Conservation (phyloP, 2,329 filamentous ascomycete species). For the Rutstroemia sp. region DNA sequence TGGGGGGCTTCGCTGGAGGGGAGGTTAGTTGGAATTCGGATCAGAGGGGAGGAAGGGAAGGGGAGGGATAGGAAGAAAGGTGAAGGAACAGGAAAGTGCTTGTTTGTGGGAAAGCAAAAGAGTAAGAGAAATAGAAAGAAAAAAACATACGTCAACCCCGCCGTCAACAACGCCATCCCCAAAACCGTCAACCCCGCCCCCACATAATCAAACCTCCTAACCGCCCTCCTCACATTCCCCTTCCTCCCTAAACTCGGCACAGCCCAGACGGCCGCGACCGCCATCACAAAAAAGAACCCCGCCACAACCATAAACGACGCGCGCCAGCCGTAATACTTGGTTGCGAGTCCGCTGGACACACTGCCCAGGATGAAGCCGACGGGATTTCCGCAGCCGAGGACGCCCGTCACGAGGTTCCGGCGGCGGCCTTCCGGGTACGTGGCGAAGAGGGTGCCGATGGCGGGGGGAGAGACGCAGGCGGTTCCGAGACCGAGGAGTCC, state of each 20-base stretch:
- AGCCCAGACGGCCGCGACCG: constrained; percentile 50
- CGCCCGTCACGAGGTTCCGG: constrained; percentile 57
- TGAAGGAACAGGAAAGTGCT: neutral
- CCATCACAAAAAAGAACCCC: constrained; percentile 56
- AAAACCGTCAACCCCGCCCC: constrained; percentile 19
- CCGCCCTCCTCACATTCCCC: constrained; percentile 1
- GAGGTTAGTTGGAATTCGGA: neutral
- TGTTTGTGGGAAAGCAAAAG: no score
- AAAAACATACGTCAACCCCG: constrained; percentile 22
- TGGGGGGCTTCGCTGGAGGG: constrained; percentile 31
- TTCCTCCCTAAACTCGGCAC: constrained; percentile 49
- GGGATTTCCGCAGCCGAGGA: constrained; percentile 42
- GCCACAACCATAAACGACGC: constrained; percentile 54
- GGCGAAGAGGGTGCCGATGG: constrained; percentile 55
- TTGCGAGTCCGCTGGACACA: constrained; percentile 55
- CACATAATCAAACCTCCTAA: constrained; percentile 22
- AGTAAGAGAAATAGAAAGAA: no score
- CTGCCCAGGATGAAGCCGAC: constrained; percentile 37
- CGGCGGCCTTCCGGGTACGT: constrained; percentile 54
- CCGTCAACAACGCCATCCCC: constrained; percentile 18
- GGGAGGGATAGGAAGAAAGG: neutral
- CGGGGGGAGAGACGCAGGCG: constrained; percentile 56
- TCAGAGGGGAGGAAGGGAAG: no score
- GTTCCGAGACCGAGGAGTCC: constrained; percentile 58
- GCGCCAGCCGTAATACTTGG: constrained; percentile 55